phyloP scores from a whole-genome alignment of 306 rosid species.

The Trifolium dubium region DNA sequence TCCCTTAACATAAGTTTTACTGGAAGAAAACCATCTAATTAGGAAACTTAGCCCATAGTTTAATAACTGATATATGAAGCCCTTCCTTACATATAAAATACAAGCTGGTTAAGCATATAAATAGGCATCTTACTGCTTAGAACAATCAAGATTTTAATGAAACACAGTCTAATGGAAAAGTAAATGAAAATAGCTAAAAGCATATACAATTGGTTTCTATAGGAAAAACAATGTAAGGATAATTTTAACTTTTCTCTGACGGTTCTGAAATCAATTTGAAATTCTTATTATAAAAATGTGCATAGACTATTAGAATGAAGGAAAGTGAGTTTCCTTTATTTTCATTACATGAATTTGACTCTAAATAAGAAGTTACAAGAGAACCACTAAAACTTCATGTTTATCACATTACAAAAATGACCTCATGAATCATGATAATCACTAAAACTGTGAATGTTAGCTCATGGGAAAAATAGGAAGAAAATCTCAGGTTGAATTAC shows the following conservation, averaged over 20 bases:
- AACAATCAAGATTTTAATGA: conserved; percentile 31
- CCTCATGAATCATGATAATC: conserved; percentile 10
- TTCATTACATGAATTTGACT: conserved; percentile 28
- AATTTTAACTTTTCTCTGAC: not conserved
- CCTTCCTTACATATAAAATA: conserved; percentile 24
- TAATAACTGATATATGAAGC: conserved; percentile 12
- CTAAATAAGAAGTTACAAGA: conserved; percentile 16
- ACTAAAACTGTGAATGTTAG: conserved; percentile 23
- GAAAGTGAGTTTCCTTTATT: conserved; percentile 18
- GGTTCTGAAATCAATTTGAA: conserved; percentile 35
- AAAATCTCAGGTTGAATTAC: conserved; percentile 19
- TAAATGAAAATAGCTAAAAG: conserved; percentile 26
- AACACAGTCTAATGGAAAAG: conserved; percentile 14
- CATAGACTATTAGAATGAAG: conserved; percentile 17
- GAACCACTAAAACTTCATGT: conserved; percentile 19
- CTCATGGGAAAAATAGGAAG: conserved; percentile 19
- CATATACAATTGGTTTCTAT: conserved; percentile 20
- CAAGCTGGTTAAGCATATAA: conserved; percentile 5
- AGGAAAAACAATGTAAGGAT: not conserved
- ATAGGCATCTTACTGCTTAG: conserved; percentile 18
- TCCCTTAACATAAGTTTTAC: conserved; percentile 30
- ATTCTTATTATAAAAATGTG: conserved; percentile 8
- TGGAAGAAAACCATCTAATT: conserved; percentile 25
- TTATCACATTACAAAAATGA: conserved; percentile 17
- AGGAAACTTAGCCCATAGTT: conserved; percentile 29